phyloP scores from a whole-genome alignment of 129 eudicot genomes.

The Flaveria sonorensis region DNA sequence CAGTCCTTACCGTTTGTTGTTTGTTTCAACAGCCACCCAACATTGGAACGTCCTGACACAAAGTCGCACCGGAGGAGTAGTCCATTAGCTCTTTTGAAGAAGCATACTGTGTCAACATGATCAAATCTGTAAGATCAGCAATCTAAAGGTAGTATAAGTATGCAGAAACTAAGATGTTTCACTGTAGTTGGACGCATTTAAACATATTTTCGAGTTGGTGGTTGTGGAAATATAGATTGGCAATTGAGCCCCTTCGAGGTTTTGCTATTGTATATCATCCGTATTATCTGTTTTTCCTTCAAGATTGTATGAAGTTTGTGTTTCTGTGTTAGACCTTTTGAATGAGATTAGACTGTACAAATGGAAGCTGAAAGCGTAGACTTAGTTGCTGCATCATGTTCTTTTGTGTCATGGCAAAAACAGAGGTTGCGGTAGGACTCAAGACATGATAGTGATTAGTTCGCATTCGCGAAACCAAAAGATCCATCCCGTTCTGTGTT shows the following conservation, averaged over 20 bases:
- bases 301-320: constrained; percentile 31
- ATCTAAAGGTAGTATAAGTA: constrained; percentile 13
- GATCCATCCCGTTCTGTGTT: too few relatives aligned
- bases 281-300: constrained; percentile 12
- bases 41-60: constrained; percentile 47
- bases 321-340: constrained; percentile 19
- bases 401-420: not conserved
- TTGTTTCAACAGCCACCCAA: constrained; percentile 57
- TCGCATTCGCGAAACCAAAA: too few relatives aligned
- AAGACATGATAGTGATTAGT: too few relatives aligned
- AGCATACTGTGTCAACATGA: constrained; percentile 17
- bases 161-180: constrained; percentile 32
- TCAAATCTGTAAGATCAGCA: constrained; percentile 24
- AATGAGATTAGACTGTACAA: constrained; percentile 20
- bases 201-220: constrained; percentile 31
- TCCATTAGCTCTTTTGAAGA: constrained; percentile 17
- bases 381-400: constrained; percentile 6
- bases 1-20: not conserved
- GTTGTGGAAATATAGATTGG: constrained; percentile 30
- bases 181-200: constrained; percentile 24
- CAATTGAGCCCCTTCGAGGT: constrained; percentile 25
- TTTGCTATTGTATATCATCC: constrained; percentile 35
- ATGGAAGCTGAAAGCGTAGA: constrained; percentile 21
- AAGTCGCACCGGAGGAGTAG: not conserved
- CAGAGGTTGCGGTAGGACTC: not conserved